Conservation (phyloP, 2,329 filamentous ascomycete genomes). For the Penicillium sp. region DNA sequence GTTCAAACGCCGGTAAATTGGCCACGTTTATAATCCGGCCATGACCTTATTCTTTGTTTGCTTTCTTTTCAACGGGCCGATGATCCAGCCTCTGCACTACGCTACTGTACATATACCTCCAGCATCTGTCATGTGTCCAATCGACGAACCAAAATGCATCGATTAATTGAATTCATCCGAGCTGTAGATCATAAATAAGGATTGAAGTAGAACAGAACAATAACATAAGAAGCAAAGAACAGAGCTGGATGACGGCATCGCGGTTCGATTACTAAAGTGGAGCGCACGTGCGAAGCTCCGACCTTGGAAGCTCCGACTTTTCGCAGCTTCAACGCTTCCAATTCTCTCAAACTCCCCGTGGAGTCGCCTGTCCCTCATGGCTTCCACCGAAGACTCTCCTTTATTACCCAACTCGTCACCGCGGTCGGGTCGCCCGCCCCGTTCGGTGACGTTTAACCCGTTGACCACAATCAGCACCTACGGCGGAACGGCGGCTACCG, state of each 20-base stretch:
- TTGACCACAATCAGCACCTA: constrained; percentile 47
- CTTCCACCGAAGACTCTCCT: constrained; percentile 43
- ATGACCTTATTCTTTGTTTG: neutral
- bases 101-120: neutral
- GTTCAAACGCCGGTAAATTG: constrained; percentile 36
- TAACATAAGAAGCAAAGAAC: neutral
- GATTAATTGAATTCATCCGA: neutral
- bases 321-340: constrained; percentile 11
- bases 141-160: neutral
- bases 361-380: constrained; percentile 24
- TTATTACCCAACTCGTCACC: constrained; percentile 42
- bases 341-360: neutral
- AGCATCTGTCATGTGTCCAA: neutral
- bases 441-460: constrained; percentile 51
- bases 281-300: constrained; percentile 18
- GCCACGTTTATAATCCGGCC: neutral
- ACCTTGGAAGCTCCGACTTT: constrained; percentile 19
- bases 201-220: neutral
- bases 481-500: constrained; percentile 41
- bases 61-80: neutral
- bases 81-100: neutral
- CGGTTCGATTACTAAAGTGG: constrained; percentile 24
- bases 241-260: neutral
- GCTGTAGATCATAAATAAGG: neutral
- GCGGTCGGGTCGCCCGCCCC: constrained; percentile 35